phyloP scores from a whole-genome alignment of 163 green algal species.

The Chlorella variabilis region DNA sequence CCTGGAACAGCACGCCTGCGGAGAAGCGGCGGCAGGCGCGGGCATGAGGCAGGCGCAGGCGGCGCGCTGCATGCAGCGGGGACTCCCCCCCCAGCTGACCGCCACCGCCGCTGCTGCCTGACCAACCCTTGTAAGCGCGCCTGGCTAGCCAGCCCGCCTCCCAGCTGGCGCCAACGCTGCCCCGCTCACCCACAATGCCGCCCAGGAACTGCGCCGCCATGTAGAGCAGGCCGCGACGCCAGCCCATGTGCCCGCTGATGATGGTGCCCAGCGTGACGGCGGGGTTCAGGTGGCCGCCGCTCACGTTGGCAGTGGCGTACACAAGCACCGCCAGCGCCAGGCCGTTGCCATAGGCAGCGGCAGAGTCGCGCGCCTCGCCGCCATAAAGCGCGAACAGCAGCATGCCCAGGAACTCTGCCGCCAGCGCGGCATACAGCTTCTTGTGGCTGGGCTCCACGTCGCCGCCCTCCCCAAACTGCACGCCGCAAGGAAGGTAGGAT shows the following conservation, averaged over 20 bases:
- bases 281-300: constrained; percentile 80
- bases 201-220: constrained; percentile 77
- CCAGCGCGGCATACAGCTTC: constrained; percentile 31
- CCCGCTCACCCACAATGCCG: constrained; percentile 51
- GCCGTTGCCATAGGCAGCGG: constrained; percentile 33
- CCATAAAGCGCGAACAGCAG: constrained; percentile 32
- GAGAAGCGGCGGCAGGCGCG: too few species aligned
- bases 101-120: too few species aligned
- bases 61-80: too few species aligned
- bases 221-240: constrained; percentile 75
- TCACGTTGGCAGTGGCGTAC: constrained; percentile 78
- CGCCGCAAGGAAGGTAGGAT: not conserved
- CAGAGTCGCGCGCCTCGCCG: constrained; percentile 23
- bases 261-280: constrained; percentile 78
- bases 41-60: too few species aligned
- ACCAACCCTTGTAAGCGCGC: too few species aligned
- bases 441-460: constrained; percentile 36
- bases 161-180: too few species aligned
- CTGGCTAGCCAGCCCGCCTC: too few species aligned
- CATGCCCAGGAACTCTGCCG: constrained; percentile 36
- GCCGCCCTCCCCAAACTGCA: constrained; percentile 20
- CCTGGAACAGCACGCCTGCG: constrained; percentile 44
- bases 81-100: not conserved
- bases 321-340: constrained; percentile 46
- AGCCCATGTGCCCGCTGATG: constrained; percentile 78